A percentile compares a stretch with the other conserved stretches of the same genome.
phyloP scores from a whole-genome alignment of 805 yeast species.

The Wickerhamiella sorbophila region DNA sequence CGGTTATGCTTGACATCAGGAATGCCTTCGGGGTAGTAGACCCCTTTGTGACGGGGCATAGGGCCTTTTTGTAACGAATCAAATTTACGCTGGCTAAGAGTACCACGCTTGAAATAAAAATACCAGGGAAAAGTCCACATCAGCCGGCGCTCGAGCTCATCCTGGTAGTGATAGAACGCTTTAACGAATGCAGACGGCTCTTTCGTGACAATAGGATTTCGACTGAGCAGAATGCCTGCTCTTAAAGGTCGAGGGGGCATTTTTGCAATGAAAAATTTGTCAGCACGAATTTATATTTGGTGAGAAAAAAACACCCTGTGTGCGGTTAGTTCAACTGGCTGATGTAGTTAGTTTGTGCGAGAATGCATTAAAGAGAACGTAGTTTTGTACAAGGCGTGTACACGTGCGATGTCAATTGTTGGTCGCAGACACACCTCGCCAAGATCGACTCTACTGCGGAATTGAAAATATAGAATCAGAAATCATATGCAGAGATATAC shows the following conservation, averaged over 20 bases:
- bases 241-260: conserved; percentile 10
- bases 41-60: conserved; percentile 53
- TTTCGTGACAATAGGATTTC: conserved; percentile 75
- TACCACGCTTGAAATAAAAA: conserved; percentile 81
- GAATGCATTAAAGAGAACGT: no score
- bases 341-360: no score
- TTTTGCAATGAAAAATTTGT: neutral
- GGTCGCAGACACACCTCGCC: no score
- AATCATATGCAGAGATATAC: no score
- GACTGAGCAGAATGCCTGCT: conserved; percentile 45
- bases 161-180: conserved; percentile 68
- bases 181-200: conserved; percentile 58
- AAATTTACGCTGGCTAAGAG: conserved; percentile 72
- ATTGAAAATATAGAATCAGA: no score
- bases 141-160: conserved; percentile 71
- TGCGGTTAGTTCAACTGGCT: no score
- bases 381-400: no score
- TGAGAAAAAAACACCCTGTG: no score
- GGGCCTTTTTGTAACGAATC: conserved; percentile 65
- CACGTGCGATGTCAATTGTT: no score
- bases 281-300: no score
- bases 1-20: conserved; percentile 82
- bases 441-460: no score
- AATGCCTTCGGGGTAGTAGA: conserved; percentile 66
- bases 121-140: conserved; percentile 97